A percentile compares a stretch with the other conserved stretches of the same genome.
These are phyloP conservation scores for Cladosporium sphaerospermum DNA, from an alignment of 2,329 filamentous ascomycete species.

Conservation along the genomic window DNA sequence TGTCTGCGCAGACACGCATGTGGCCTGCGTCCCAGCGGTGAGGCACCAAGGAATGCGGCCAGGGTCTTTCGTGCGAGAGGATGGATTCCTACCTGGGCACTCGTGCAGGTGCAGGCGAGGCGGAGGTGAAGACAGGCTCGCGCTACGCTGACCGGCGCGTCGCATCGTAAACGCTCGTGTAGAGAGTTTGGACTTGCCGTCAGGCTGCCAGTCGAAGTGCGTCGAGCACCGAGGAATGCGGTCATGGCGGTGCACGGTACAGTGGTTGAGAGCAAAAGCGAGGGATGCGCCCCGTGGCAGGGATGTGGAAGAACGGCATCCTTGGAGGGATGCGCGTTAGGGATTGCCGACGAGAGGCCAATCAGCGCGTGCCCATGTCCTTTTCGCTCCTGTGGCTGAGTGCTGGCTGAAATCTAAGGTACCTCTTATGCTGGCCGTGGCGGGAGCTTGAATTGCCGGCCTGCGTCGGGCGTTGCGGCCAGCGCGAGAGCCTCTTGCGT, in stretches of 20 bases:
- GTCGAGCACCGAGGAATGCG: neutral
- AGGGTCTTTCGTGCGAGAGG: too few relatives aligned
- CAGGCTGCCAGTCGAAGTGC: neutral
- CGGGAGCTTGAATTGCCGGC: neutral
- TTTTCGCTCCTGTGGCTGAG: neutral
- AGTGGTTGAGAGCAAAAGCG: neutral
- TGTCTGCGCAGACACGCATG: neutral
- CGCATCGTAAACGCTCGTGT: neutral
- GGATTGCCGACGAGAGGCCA: neutral
- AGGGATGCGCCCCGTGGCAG: neutral
- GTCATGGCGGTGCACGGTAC: neutral
- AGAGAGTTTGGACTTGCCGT: neutral
- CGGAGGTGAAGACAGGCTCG: too few relatives aligned
- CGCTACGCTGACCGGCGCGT: too few relatives aligned
- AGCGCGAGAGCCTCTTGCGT: neutral
- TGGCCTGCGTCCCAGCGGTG: neutral
- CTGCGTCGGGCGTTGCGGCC: too few relatives aligned
- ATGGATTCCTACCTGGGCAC: too few relatives aligned
- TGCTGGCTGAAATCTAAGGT: neutral
- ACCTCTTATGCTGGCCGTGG: neutral
- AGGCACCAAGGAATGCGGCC: too few relatives aligned
- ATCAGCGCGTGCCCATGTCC: neutral
- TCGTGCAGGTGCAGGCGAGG: too few relatives aligned
- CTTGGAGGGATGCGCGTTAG: conserved; percentile 5
- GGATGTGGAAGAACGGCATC: neutral